These are phyloP conservation scores for Podospora pseudopauciseta DNA, from an alignment of 495 filamentous ascomycete genomes.

Conservation along the genomic window DNA sequence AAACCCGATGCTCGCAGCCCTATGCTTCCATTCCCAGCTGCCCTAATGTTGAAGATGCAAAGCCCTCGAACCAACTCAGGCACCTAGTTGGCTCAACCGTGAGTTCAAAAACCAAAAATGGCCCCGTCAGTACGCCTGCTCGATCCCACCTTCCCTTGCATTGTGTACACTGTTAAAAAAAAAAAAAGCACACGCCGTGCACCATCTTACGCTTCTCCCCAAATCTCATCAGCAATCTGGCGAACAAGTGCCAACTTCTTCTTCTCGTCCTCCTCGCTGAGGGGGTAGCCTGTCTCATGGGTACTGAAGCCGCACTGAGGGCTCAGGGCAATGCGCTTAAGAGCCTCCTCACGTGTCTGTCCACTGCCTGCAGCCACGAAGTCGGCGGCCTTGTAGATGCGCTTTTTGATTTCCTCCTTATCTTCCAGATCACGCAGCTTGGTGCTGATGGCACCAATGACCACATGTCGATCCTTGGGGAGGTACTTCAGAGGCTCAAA, in stretches of 20 bases:
- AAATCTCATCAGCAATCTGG: conserved; percentile 67
- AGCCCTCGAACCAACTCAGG: not conserved
- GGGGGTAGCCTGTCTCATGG: conserved; percentile 63
- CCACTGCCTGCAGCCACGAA: conserved; percentile 67
- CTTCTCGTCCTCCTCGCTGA: conserved; percentile 64
- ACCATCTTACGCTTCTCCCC: conserved; percentile 53
- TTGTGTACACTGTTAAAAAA: not conserved
- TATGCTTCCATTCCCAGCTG: not conserved
- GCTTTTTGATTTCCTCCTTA: conserved; percentile 66
- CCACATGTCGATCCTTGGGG: conserved; percentile 69
- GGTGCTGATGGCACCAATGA: conserved; percentile 70
- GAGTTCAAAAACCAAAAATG: not conserved
- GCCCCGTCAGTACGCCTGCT: not conserved
- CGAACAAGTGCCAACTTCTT: conserved; percentile 65
- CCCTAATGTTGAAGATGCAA: conserved; percentile 1
- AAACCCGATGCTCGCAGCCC: not conserved
- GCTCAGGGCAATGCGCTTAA: conserved; percentile 66
- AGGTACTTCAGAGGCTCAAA: conserved; percentile 75
- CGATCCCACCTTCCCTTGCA: too few relatives aligned
- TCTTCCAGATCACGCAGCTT: conserved; percentile 73
- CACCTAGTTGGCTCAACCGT: too few relatives aligned
- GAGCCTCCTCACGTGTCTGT: conserved; percentile 58
- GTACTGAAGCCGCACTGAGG: conserved; percentile 81
- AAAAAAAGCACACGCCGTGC: not conserved
- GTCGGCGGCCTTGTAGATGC: conserved; percentile 64